A percentile compares a stretch with the other conserved stretches of the same genome.
Conservation (phyloP, 805 yeast genomes). For the Wickerhamiella spandovensis region DNA sequence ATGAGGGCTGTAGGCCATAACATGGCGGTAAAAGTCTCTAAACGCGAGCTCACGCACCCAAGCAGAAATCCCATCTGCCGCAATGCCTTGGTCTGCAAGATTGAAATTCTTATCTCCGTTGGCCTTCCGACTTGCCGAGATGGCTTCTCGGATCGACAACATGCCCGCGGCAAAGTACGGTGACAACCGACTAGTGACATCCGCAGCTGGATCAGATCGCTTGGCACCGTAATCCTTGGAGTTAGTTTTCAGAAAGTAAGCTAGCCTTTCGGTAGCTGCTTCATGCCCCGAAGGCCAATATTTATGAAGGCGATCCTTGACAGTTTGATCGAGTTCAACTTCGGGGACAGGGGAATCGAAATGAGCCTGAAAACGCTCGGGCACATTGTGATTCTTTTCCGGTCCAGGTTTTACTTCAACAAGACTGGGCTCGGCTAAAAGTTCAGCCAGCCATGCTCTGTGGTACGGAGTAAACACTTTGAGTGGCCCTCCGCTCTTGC, state of each 20-base stretch:
- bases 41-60: conserved; percentile 45
- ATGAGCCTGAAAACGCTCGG: background rate
- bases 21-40: conserved; percentile 44
- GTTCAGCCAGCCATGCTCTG: conserved; percentile 27
- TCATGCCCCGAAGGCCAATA: conserved; percentile 27
- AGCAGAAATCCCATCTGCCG: conserved; percentile 29
- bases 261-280: conserved; percentile 20
- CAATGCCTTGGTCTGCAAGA: conserved; percentile 21
- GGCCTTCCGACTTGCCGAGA: conserved; percentile 20
- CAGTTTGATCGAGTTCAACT: conserved; percentile 6
- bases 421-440: conserved; percentile 15
- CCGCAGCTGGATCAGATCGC: conserved; percentile 24
- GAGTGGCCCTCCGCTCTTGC: conserved; percentile 28
- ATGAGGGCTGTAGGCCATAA: conserved; percentile 37
- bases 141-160: conserved; percentile 25
- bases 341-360: background rate
- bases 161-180: conserved; percentile 35
- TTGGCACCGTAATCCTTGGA: conserved; percentile 24
- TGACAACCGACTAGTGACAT: conserved; percentile 32
- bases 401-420: conserved; percentile 3
- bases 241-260: conserved; percentile 13
- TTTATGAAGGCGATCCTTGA: conserved; percentile 10
- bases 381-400: background rate
- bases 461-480: conserved; percentile 36
- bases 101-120: conserved; percentile 16